Base-by-base conservation (phyloP, 257 asterid genomes). In the Handroanthus guayacan region DNA sequence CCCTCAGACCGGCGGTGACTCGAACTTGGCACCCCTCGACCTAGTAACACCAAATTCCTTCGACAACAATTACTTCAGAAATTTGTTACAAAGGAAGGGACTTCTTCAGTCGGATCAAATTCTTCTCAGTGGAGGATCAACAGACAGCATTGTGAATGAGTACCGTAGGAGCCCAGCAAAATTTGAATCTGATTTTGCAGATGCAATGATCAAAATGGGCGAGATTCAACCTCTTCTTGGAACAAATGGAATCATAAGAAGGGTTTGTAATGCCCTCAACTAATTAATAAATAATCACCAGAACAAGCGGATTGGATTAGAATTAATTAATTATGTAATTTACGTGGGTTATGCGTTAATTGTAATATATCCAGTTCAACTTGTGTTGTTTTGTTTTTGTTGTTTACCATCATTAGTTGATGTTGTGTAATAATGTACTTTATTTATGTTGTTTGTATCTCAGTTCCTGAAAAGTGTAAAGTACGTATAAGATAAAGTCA, bases 41-140 rank as follows among this genome's bases (percentile, higher is more conserved):
- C 62, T 84, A 78, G 90, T 84, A 71, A 84, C 89, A 2, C 89
- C 89, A 0, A 76, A 78, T 66, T 71, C 86, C 0, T 86, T 86
- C 37, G 91, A 82, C 72, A 78, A 84, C 76, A 86, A 82, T 60
- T 86, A 86, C 64, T 84, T 31, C 16, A 65, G 67, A 50, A 84
- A 86, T 7, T 9, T 86, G 60, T n/a, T 71, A 2, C 80, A 63
- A 16, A 39, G 76, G 38, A 86, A 48, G 76, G 91, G 87, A 4
- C 82, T 87, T 18, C 84, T 87, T 48, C 84, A 78, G 41, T 84
- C 89, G 11, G 87, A 87, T 25, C 91, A 85, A 66, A 36, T 79
- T 5, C 84, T 85, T 6, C 10, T 78, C 41, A 80, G 62, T 9
- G 83, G 80, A 10, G 65, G 67, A 0, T 13, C 82, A 0, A 79